These are phyloP conservation scores for Ceratobasidium sp. DNA, from an alignment of 1,284 basidiomycete genomes.

Conservation along the genomic window DNA sequence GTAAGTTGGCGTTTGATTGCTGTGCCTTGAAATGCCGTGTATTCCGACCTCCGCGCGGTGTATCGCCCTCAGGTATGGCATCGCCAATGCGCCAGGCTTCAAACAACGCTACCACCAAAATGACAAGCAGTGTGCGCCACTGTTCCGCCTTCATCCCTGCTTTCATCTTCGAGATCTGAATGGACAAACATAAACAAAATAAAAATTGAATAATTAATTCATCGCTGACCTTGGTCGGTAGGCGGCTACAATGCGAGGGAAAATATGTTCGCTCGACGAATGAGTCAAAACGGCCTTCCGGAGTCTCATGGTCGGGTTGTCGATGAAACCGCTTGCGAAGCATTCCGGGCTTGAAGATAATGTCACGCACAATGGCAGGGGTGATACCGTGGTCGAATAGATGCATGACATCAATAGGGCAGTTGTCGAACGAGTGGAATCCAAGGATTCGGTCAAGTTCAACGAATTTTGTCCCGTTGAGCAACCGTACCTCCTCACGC, in stretches of 20 bases:
- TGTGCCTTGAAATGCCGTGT: not conserved
- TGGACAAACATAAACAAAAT: no score
- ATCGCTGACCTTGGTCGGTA: not conserved
- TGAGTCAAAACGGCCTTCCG: not conserved
- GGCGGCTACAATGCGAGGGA: not conserved
- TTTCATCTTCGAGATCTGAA: not conserved
- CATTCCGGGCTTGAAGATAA: not conserved
- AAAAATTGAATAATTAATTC: no score
- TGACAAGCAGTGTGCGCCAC: not conserved
- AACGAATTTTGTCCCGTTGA: not conserved
- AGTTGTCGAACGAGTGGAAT: not conserved
- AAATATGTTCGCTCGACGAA: not conserved
- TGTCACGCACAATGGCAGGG: not conserved
- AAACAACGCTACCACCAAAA: not conserved
- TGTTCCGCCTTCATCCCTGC: not conserved
- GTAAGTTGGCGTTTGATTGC: not conserved
- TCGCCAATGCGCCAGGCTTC: not conserved
- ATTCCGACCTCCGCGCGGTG: not conserved
- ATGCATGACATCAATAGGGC: not conserved
- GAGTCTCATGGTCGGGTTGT: not conserved
- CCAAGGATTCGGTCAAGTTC: constrained; percentile 1
- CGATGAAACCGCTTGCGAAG: not conserved
- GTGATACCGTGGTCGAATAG: not conserved
- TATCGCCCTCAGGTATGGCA: not conserved
- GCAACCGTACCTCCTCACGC: not conserved